Evolutionary conservation across 164 flowering plant species (phyloP).

Genomic region (Nymphaea thermarum): DNA sequence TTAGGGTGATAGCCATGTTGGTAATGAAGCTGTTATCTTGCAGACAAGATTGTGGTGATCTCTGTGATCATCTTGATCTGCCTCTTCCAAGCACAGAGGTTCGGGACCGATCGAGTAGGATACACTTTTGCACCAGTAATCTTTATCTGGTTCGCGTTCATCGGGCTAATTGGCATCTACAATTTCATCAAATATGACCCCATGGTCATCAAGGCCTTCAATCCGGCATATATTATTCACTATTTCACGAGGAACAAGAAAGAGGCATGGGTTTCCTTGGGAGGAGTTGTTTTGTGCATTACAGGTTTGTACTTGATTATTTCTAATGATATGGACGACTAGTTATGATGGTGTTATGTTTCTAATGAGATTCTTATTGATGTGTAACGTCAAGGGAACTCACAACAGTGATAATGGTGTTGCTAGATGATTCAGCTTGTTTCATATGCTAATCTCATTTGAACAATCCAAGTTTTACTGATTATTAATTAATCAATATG

Average conservation of each 20-base stretch:
- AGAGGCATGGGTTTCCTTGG: constrained; percentile 16
- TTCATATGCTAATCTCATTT: too few species aligned
- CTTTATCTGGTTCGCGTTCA: constrained; percentile 13
- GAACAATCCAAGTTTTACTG: too few species aligned
- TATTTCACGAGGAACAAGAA: constrained; percentile 11
- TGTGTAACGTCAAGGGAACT: too few species aligned
- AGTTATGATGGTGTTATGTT: too few species aligned
- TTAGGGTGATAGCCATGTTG: too few species aligned
- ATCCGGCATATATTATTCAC: constrained; percentile 10
- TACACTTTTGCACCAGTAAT: constrained; percentile 16
- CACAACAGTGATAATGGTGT: too few species aligned
- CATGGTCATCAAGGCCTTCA: constrained; percentile 12
- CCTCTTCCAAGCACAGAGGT: constrained; percentile 14
- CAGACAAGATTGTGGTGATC: constrained; percentile 8
- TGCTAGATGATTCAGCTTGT: too few species aligned
- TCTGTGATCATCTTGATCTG: constrained; percentile 9
- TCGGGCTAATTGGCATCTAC: constrained; percentile 10
- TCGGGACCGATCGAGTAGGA: constrained; percentile 20
- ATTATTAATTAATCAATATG: too few species aligned
- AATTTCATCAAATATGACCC: constrained; percentile 14
- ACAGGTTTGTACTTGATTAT: constrained; percentile 7
- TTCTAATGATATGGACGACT: too few species aligned
- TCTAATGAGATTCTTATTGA: too few species aligned
- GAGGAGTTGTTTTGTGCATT: constrained; percentile 12
- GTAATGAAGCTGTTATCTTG: background rate